Evolutionary conservation across 495 filamentous ascomycete genomes (phyloP), one percentile per base, ranked within the genome.

Genomic region (Niebla homalea): DNA sequence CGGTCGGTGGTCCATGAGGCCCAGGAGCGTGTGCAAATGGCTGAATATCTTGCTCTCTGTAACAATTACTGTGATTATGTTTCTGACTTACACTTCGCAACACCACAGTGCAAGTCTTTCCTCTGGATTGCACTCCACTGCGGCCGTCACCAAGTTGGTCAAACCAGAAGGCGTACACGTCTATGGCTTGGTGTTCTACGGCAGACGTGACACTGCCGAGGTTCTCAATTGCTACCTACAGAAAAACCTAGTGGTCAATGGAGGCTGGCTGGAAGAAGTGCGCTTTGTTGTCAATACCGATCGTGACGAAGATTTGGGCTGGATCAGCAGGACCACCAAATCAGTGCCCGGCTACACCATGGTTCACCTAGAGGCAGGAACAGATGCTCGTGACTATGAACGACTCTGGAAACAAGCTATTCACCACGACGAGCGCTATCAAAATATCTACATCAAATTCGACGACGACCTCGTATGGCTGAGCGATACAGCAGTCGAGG

Each of bases 401-500:
- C 51, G 54, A 53, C 8, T 57, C 19, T 69, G 62, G 43, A 58
- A 55, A 26, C 59, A 60, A 36, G 62, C 60, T 43, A 62, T 63
- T 54, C 57, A 69, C 46, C 56, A 55, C 57, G 56, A 55, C 0
- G 60, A 71, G 47, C 29, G 29, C 29, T 53, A 62, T 10, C 43
- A 63, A 41, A 60, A 60, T 11, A 68, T 73, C 16, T 73, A 71
- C 49, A 58, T 73, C 55, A 73, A 73, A 50, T 71, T 73, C 36
- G 70, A 73, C 54, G 70, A 73, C 52, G 70, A 73, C 54, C 62
- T 73, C 38, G 65, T 57, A 16, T 73, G 64, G 48, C 63, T 73
- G 22, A 65, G 69, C n/a, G 62, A 68, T 39, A 61, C 60, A 39
- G 60, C 70, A 22, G 69, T 73, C 32, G 63, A 71, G 6, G 57